Base-by-base conservation (phyloP, 139 green algal genomes). In the Tetratostichococcus sp. region DNA sequence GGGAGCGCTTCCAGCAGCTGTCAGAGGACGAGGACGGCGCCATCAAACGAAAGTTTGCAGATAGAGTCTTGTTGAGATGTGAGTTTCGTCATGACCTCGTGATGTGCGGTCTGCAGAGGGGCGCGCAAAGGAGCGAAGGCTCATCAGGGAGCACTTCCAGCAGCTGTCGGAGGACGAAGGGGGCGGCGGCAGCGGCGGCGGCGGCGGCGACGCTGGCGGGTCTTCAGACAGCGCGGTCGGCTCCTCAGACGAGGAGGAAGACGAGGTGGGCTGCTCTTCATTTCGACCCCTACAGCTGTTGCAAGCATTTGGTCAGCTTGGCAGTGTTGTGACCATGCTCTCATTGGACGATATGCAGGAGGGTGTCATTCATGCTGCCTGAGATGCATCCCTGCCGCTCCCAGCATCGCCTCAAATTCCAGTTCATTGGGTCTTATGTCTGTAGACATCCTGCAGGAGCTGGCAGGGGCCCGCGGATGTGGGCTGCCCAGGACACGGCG, bases 131-230 rank as follows among this genome's bases (percentile, higher is more conserved):
- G 82, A 86, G 35, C 75, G 75, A 23, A 31, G 79, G 71, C 77
- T 94, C 67, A 57, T 94, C 30, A 58, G 73, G 22, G 89, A 93
- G 79, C 88, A 96, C 70, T 91, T 93, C 72, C 70, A 84, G 75
- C 71, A 82, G 21, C 19, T 86, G 68, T 50, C 58, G 2, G 57
- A 78, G 14, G 69, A 31, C 25, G 62, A 73, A n/a, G 43, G 42
- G 26, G 35, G 69, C 66, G 25, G 75, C 30, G 65, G 73, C 50
- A 1, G 33, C 30, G 22, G 67, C 69, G 69, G 74, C 58, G 65
- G 35, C 76, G 17, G 42, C 76, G 19, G 71, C 35, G 26, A n/a
- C 43, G 11, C 72, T 0, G 39, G 34, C 19, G 57, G 67, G 70
- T 22, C n/a, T n/a, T n/a, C n/a, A n/a, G n/a, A n/a, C n/a, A n/a